A percentile compares a stretch with the other conserved stretches of the same genome.
phyloP scores from a whole-genome alignment of 331 rosid species.

The Malus hybrid region DNA sequence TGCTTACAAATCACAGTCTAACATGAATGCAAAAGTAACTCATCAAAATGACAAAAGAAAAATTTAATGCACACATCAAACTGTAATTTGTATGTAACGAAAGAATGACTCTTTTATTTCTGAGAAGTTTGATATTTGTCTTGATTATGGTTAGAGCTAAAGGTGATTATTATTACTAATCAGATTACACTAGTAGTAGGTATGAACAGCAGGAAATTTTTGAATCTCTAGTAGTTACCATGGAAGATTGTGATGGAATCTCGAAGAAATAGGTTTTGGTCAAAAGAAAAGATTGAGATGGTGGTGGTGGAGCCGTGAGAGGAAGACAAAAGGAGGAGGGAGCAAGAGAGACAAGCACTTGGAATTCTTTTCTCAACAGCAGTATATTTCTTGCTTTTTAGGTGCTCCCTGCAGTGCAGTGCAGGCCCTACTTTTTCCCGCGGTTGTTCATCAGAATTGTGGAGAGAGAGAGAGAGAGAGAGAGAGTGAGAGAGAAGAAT shows the following conservation, averaged over 20 bases:
- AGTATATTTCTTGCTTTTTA: conserved; percentile 34
- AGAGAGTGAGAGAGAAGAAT: not conserved
- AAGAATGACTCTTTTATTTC: not conserved
- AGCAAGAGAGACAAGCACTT: conserved; percentile 31
- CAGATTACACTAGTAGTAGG: not conserved
- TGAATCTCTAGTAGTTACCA: not conserved
- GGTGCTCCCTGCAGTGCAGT: conserved; percentile 19
- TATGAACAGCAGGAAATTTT: not conserved
- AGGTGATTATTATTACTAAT: not conserved
- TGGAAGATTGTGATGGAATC: not conserved
- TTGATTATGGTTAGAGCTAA: not conserved
- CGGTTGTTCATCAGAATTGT: conserved; percentile 17
- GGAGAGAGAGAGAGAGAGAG: not conserved
- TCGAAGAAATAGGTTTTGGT: not conserved
- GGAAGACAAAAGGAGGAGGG: not conserved
- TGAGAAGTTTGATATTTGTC: not conserved
- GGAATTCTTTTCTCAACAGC: conserved; percentile 30
- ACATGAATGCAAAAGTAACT: not conserved
- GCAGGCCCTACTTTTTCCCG: conserved; percentile 30
- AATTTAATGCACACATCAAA: too few relatives aligned
- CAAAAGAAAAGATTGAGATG: not conserved
- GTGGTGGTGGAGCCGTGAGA: not conserved
- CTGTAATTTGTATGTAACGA: too few relatives aligned
- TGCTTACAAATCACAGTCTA: too few relatives aligned
- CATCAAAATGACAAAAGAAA: not conserved